phyloP scores from a whole-genome alignment of 1,284 basidiomycete genomes.

The Leccinum fallax region DNA sequence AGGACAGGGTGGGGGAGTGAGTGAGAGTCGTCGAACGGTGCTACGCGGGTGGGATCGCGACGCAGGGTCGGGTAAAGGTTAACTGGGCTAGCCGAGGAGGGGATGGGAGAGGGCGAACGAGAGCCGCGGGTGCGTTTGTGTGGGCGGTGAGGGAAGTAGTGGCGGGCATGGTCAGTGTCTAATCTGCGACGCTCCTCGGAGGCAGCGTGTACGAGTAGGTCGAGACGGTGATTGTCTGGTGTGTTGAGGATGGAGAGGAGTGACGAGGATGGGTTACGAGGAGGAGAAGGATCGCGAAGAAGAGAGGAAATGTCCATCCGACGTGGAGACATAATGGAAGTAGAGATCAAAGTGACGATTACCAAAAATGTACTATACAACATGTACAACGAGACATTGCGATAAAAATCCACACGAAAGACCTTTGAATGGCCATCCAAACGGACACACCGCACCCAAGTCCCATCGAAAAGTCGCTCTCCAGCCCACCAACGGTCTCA shows the following conservation, averaged over 20 bases:
- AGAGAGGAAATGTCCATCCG: conserved; percentile 74
- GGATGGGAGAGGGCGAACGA: conserved; percentile 14
- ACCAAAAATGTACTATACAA: neutral
- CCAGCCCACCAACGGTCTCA: conserved; percentile 84
- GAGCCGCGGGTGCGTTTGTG: conserved; percentile 9
- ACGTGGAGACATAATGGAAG: conserved; percentile 56
- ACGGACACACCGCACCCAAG: conserved; percentile 81
- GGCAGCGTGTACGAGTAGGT: conserved; percentile 58
- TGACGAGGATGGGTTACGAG: conserved; percentile 22
- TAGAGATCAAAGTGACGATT: neutral
- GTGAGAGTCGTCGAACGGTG: conserved; percentile 11
- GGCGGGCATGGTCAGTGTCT: conserved; percentile 12
- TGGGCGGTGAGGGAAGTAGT: conserved; percentile 7
- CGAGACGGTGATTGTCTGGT: conserved; percentile 34
- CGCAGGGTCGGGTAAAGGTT: conserved; percentile 27
- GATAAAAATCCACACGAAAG: conserved; percentile 60
- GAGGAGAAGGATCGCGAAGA: conserved; percentile 45
- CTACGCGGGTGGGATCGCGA: conserved; percentile 17
- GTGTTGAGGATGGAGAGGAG: conserved; percentile 24
- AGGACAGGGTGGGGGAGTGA: conserved; percentile 2
- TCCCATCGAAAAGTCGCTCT: conserved; percentile 68
- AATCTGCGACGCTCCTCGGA: conserved; percentile 50
- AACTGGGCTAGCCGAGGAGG: conserved; percentile 24
- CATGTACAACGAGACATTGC: conserved; percentile 89
- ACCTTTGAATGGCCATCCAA: conserved; percentile 58